Base-by-base conservation (phyloP, 73 alveolate genomes). In the Paramecium caudatum region DNA sequence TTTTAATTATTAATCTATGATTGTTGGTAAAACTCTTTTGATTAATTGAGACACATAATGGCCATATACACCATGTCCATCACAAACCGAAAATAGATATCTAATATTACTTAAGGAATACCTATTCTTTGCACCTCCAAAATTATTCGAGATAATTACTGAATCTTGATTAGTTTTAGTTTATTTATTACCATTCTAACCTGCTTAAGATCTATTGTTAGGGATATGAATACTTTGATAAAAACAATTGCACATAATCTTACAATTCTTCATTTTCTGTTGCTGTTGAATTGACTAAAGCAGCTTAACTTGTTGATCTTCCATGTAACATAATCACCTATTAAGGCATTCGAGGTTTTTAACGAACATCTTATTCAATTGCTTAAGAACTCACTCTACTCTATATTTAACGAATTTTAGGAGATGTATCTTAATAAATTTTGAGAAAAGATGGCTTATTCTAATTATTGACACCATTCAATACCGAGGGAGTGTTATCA, bases 61-160 rank as follows among this genome's bases (percentile, higher is more conserved):
- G 1, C 98, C 98, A 92, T 91, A 92, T 6, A 94, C 92, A 2
- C 98, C 98, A 61, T 95, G 98, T 17, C 98, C 98, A 92, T 95
- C 98, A 41, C 87, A 86, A 8, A 86, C 93, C 12, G 93, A 61
- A 46, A 62, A 86, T 30, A 86, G 45, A 13, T 86, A 78, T 43
- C 88, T 74, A 27, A 10, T 27, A 5, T 9, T 0, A 23, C 1
- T 19, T 5, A 23, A 19, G 7, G 23, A 3, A 0, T 55, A 55
- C 80, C 80, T 55, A 74, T 74, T 74, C 32, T 74, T 74, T 37
- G 21, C 16, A 41, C 88, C 88, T 13, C 65, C 23, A 74, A 27
- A 74, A 39, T 74, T 74, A 39, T 74, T 74, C 47, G 62, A 74
- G 65, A 74, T 37, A 1, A 74, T 74, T 37, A 74, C 88, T 27